Base-by-base conservation (phyloP, 768 basidiomycete species). In the Leccinum variicolor region DNA sequence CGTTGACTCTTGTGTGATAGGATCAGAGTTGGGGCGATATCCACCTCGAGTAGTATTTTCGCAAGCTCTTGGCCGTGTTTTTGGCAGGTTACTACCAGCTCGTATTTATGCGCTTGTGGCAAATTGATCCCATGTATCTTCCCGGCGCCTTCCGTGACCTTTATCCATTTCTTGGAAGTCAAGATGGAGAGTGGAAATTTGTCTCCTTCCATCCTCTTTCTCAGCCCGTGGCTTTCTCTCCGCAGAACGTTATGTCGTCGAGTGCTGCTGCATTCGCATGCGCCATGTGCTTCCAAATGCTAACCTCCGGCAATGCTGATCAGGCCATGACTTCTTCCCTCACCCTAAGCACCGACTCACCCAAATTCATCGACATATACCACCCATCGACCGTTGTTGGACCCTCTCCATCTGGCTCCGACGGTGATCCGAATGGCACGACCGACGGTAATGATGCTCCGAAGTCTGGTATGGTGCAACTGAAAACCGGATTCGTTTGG, bases 81-180 rank as follows among this genome's bases (percentile, higher is more conserved):
- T 79, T 98, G 45, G 87, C 86, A 19, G 92, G 93, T 15, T 90
- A 95, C 66, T 93, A 97, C 66, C 93, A 97, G 63, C 83, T 99
- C 10, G 94, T 98, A 55, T 97, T 98, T 76, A 94, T 95, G 85
- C 84, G 94, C 50, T 86, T 99, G 55, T 95, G 92, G 90, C 92
- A 95, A 67, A 88, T 92, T 47, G 85, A 94, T 66, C 91, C 90
- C 0, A 77, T 85, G 0, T 92, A 94, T 70, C 82, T 98, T 52
- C 87, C 92, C 4, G 82, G 86, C 55, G 92, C 92, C 7, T 90
- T 98, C 74, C 84, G 89, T 31, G 91, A 93, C 61, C 94, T 94
- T 69, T 97, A 98, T 98, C 56, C 82, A 86, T 19, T 98, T 98
- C 75, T 76, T 98, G 58, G 90, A 94, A 62, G 79, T 90, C 75